Percentiles rank a stretch among this genome's conserved stretches.
phyloP scores from a whole-genome alignment of 257 asterid genomes.

The Jaltomata sinuosa region DNA sequence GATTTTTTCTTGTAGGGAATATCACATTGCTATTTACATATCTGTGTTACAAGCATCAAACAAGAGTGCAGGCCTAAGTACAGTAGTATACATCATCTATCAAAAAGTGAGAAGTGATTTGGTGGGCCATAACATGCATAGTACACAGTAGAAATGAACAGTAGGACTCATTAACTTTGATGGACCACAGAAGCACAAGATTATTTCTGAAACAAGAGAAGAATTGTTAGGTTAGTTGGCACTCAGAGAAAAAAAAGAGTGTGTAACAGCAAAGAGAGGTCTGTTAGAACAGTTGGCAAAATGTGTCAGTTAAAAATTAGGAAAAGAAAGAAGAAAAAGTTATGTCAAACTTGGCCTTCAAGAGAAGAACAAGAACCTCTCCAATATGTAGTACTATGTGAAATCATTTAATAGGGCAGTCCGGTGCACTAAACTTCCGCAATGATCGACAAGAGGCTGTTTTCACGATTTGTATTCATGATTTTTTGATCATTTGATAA shows the following conservation, averaged over 20 bases:
- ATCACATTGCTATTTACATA: neutral
- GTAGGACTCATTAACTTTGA: conserved; percentile 18
- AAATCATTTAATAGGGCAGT: neutral
- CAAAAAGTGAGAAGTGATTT: conserved; percentile 6
- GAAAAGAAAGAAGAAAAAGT: neutral
- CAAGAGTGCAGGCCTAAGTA: neutral
- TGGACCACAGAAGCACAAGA: conserved; percentile 25
- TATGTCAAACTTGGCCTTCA: conserved; percentile 56
- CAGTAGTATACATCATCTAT: neutral
- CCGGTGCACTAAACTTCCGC: neutral
- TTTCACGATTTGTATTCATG: neutral
- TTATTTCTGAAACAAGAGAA: conserved; percentile 6
- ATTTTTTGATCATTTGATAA: accelerated
- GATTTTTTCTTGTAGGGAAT: neutral
- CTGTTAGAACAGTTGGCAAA: conserved; percentile 61
- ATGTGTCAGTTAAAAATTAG: conserved; percentile 59
- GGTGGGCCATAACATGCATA: conserved; percentile 15
- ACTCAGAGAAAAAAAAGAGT: conserved; percentile 45
- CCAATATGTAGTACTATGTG: conserved; percentile 15
- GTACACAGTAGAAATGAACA: conserved; percentile 11
- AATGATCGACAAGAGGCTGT: neutral
- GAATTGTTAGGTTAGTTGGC: conserved; percentile 63
- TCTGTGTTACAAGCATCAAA: neutral
- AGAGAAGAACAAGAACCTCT: conserved; percentile 82
- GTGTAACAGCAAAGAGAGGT: conserved; percentile 76